A percentile compares a stretch with the other conserved stretches of the same genome.
Evolutionary conservation across 495 filamentous ascomycete genomes (phyloP).

Genomic region (Mytilinidion resinicola): DNA sequence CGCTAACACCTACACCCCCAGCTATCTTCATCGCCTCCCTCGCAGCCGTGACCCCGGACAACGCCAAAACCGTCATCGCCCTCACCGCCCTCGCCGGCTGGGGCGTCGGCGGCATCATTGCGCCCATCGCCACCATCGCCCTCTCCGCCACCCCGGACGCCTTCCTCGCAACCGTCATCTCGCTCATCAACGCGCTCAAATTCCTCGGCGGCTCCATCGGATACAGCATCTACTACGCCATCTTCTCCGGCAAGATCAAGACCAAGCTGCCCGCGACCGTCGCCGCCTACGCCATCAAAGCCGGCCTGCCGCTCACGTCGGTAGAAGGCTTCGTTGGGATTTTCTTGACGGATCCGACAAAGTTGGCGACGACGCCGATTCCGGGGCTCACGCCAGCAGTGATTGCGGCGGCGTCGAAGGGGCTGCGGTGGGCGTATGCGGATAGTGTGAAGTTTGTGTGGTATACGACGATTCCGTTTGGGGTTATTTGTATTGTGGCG

Average conservation of each 20-base stretch:
- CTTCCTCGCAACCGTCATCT: background rate
- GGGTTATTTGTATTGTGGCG: background rate
- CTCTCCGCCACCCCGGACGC: background rate
- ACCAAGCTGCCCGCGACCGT: background rate
- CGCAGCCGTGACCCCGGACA: background rate
- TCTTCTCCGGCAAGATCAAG: background rate
- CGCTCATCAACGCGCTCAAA: background rate
- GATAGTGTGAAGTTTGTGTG: constrained; percentile 1
- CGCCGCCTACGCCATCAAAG: background rate
- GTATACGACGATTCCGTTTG: background rate
- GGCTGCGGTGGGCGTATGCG: background rate
- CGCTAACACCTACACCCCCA: background rate
- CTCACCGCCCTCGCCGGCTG: background rate
- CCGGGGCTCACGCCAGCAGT: background rate
- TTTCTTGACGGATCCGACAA: background rate
- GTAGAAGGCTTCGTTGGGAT: background rate
- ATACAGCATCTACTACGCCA: background rate
- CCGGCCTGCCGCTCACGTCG: background rate
- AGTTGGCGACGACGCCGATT: background rate
- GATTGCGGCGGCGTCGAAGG: background rate
- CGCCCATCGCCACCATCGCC: background rate
- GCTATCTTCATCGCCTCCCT: background rate
- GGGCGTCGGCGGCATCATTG: constrained; percentile 1
- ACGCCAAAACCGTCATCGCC: background rate
- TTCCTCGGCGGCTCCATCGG: constrained; percentile 3